Conservation (phyloP, 2,329 filamentous ascomycete species). For the Lanzia echinophila region DNA sequence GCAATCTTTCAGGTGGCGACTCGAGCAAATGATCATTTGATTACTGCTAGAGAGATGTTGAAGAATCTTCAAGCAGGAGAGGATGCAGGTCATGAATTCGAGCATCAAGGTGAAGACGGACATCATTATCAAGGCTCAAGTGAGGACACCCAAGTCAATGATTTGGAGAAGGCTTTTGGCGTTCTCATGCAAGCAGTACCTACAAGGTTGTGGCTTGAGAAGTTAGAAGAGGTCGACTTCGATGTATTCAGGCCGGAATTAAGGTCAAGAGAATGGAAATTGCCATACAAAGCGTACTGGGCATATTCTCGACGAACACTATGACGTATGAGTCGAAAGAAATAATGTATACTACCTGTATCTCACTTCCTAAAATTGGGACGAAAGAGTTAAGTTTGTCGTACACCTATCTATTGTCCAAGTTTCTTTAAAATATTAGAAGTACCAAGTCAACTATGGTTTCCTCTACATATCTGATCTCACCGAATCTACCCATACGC, state of each 20-base stretch:
- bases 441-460: too few species aligned
- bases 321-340: slow-evolving; percentile 2
- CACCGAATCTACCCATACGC: not conserved
- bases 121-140: slow-evolving; percentile 40
- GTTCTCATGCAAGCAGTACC: slow-evolving; percentile 75
- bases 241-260: slow-evolving; percentile 65
- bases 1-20: slow-evolving; percentile 91
- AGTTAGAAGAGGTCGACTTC: slow-evolving; percentile 75
- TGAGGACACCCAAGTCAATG: slow-evolving; percentile 37
- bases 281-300: slow-evolving; percentile 71
- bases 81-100: slow-evolving; percentile 77
- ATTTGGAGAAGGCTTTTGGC: slow-evolving; percentile 64
- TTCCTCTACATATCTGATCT: too few species aligned
- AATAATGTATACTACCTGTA: not conserved
- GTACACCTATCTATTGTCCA: too few species aligned
- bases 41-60: slow-evolving; percentile 89
- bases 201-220: slow-evolving; percentile 70
- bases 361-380: too few species aligned
- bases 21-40: slow-evolving; percentile 88
- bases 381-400: too few species aligned
- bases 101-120: slow-evolving; percentile 74
- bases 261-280: slow-evolving; percentile 66
- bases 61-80: slow-evolving; percentile 68
- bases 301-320: slow-evolving; percentile 49
- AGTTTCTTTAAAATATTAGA: too few species aligned